Base-by-base conservation (phyloP, 306 rosid species). In the Senna tora region DNA sequence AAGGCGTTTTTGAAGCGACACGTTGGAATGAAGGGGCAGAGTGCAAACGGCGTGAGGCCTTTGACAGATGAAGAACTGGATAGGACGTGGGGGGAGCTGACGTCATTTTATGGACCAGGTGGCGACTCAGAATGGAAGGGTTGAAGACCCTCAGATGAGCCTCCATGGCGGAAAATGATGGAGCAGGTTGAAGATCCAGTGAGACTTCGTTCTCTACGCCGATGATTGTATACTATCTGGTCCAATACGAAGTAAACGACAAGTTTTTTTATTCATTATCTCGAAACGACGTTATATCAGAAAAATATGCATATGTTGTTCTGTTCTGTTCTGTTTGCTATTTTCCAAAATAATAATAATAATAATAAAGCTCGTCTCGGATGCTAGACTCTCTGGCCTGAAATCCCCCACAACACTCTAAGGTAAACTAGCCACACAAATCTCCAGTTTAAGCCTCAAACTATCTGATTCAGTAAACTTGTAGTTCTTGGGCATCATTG, bases 391-490 rank as follows among this genome's bases (percentile, higher is more conserved):
- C 39, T 71, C 76, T 82, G 81, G 85, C 61, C 57, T 50, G 85
- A 71, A 80, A 71, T 67, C 32, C 11, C 83, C 91, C 94, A 88
- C 94, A 82, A 74, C 77, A 1, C n/a, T 83, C 90, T 5, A 73
- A 72, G 54, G 14, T 74, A 50, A 72, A 1, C 67, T 43, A 74
- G 47, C 91, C 91, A 75, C 89, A 80, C n/a, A 81, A 81, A 73
- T 20, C 33, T 8, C 54, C 45, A 54, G 3, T 38, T 46, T 11
- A 45, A 57, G 57, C 96, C 55, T 12, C 7, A 10, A 17, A 4
- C 53, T 17, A 15, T 47, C 53, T n/a, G 53, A 41, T 54, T 49
- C 5, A 7, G 13, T 28, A 85, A 45, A 2, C 5, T 22, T 10
- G 15, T 45, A 20, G 12, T 25, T 65, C 47, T 30, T 53, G 17